Evolutionary conservation across 805 yeast genomes (phyloP), one percentile per base, ranked within the genome.

Genomic region (Teunomyces aglyptinius): DNA sequence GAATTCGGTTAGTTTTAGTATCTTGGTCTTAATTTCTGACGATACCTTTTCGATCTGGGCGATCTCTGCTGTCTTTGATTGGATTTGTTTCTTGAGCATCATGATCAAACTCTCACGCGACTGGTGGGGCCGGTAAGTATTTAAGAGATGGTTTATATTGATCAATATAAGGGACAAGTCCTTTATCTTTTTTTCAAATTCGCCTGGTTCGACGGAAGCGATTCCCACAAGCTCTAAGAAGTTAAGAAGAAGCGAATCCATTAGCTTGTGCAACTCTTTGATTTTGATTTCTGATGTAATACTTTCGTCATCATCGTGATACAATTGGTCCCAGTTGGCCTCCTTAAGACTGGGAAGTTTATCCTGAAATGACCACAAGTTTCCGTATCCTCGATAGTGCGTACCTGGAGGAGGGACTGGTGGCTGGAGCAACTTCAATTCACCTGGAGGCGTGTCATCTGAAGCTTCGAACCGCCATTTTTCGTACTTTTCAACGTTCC

Each of bases 111-210:
- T 84, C 58, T 94, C 99, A 44, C 97, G 75, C 3, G 96, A 86
- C 61, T 94, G 99, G 65, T 94, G 98, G 2, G 97, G 94, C 50
- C 99, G 75, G 65, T 94, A 94, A 44, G 91, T 90, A 63, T 94
- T 94, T 48, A 94, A 69, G 31, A 94, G 70, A 63, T 94, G 98
- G 62, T 94, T 97, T 52, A 94, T 83, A 60, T 94, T 94, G 60
- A 92, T 85, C 44, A 94, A 70, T 8, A 92, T 82, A 11, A 85
- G 76, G 51, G 95, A 80, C 32, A 94, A 80, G 53, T 89, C 82
- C 52, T 90, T 96, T 22, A 90, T 80, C 56, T 89, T 86, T 5
- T 67, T 63, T 41, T 66, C 67, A 45, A 76, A 77, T 44, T 78
- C 70, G 18, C 78, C 76, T 1, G 99, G 97, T 49, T 86, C 81